These are phyloP conservation scores for Exophiala viscosa DNA, from an alignment of 2,329 filamentous ascomycete genomes.

Conservation along the genomic window DNA sequence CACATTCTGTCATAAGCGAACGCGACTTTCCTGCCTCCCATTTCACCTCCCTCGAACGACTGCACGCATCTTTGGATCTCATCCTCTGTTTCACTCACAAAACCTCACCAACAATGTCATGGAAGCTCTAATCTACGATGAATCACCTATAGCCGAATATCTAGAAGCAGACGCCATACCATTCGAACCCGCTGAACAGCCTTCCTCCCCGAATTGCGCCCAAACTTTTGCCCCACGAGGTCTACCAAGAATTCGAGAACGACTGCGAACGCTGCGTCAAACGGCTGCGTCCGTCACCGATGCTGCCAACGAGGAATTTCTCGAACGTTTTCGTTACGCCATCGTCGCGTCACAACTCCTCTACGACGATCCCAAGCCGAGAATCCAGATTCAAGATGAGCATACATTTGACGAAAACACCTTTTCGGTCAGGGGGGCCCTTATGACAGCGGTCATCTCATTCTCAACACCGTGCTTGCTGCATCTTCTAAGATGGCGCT, in stretches of 20 bases:
- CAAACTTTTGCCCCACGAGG: constrained; percentile 46
- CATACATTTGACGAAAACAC: constrained; percentile 30
- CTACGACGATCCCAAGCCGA: constrained; percentile 60
- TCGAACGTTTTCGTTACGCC: constrained; percentile 90
- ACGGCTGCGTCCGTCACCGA: constrained; percentile 21
- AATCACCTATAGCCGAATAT: constrained; percentile 83
- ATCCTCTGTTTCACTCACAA: not conserved
- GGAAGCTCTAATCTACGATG: constrained; percentile 84
- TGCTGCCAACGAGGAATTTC: constrained; percentile 62
- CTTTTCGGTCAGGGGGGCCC: constrained; percentile 54
- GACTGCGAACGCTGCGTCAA: constrained; percentile 18
- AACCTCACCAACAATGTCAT: constrained; percentile 48
- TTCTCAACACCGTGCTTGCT: constrained; percentile 64
- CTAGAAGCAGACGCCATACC: constrained; percentile 68
- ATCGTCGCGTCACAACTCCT: constrained; percentile 89
- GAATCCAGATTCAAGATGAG: constrained; percentile 10
- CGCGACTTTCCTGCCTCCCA: not conserved
- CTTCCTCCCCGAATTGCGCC: constrained; percentile 38
- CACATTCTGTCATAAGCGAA: not conserved
- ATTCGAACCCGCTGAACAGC: constrained; percentile 35
- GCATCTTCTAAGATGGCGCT: constrained; percentile 64
- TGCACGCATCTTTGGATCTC: constrained; percentile 2
- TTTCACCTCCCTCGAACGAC: not conserved
- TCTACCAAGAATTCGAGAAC: constrained; percentile 18
- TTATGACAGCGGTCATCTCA: constrained; percentile 60